A percentile compares a stretch with the other conserved stretches of the same genome.
These are phyloP conservation scores for Aciculoconidium aculeatum DNA, from an alignment of 805 yeast genomes.

Conservation along the genomic window DNA sequence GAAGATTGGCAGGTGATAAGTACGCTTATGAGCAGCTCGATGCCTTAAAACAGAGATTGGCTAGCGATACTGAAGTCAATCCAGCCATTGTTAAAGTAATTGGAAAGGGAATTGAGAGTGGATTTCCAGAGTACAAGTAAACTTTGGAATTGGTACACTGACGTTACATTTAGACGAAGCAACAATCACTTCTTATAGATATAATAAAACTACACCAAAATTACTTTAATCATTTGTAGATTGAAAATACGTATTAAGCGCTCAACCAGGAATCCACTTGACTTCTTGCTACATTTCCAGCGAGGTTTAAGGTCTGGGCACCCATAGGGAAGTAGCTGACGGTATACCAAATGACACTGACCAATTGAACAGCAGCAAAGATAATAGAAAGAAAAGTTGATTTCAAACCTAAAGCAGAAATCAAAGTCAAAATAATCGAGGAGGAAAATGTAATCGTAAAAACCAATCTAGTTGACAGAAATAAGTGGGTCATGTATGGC, in stretches of 20 bases:
- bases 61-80: conserved; percentile 31
- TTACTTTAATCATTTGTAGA: background rate
- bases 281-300: conserved; percentile 37
- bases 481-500: conserved; percentile 36
- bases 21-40: conserved; percentile 6
- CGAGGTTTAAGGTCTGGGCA: conserved; percentile 36
- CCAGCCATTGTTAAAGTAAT: conserved; percentile 41
- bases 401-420: conserved; percentile 30
- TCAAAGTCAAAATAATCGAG: conserved; percentile 35
- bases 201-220: conserved; percentile 2
- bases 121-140: conserved; percentile 25
- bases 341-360: conserved; percentile 40
- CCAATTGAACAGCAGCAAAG: conserved; percentile 36
- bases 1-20: conserved; percentile 19
- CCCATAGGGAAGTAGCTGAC: conserved; percentile 46
- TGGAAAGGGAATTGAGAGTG: conserved; percentile 28
- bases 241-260: conserved; percentile 11
- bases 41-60: conserved; percentile 12
- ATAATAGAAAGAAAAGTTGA: conserved; percentile 34
- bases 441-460: conserved; percentile 34
- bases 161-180: background rate
- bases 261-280: conserved; percentile 42
- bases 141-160: background rate
- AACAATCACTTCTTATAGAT: conserved; percentile 4
- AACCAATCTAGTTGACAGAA: conserved; percentile 35